Conservation (phyloP, 345 rosid genomes). For the Pelargonium nanum region DNA sequence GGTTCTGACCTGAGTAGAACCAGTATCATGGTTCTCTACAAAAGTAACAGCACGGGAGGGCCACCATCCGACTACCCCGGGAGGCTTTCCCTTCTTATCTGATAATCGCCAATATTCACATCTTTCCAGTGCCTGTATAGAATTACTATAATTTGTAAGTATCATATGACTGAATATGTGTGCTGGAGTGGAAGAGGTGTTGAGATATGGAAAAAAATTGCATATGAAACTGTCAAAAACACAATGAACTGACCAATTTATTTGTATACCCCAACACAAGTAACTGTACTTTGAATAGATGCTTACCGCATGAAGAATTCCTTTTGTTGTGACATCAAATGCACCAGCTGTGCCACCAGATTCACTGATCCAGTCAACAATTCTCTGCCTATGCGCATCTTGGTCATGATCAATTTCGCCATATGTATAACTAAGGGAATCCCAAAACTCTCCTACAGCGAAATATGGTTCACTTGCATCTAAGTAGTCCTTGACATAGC, state of each 20-base stretch:
- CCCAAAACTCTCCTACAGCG: constrained; percentile 96
- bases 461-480: constrained; percentile 77
- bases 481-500: constrained; percentile 94
- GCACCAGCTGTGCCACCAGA: constrained; percentile 82
- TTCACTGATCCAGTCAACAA: constrained; percentile 84
- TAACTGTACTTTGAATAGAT: neutral
- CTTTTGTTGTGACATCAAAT: constrained; percentile 96
- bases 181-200: too few relatives aligned
- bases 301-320: constrained; percentile 82
- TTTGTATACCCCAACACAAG: too few relatives aligned
- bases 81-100: constrained; percentile 81
- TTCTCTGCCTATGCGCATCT: constrained; percentile 92
- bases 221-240: too few relatives aligned
- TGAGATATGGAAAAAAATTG: too few relatives aligned
- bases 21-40: constrained; percentile 95
- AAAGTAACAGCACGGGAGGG: constrained; percentile 98
- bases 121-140: constrained; percentile 54
- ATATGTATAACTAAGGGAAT: constrained; percentile 77
- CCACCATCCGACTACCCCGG: constrained; percentile 99
- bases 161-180: too few relatives aligned
- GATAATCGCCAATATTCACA: constrained; percentile 95
- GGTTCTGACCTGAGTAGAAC: constrained; percentile 79
- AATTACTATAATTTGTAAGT: neutral
- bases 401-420: constrained; percentile 90
- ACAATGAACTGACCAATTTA: too few relatives aligned